These are phyloP conservation scores for Talaromyces sp. DNA, from an alignment of 2,329 filamentous ascomycete genomes.

Conservation along the genomic window DNA sequence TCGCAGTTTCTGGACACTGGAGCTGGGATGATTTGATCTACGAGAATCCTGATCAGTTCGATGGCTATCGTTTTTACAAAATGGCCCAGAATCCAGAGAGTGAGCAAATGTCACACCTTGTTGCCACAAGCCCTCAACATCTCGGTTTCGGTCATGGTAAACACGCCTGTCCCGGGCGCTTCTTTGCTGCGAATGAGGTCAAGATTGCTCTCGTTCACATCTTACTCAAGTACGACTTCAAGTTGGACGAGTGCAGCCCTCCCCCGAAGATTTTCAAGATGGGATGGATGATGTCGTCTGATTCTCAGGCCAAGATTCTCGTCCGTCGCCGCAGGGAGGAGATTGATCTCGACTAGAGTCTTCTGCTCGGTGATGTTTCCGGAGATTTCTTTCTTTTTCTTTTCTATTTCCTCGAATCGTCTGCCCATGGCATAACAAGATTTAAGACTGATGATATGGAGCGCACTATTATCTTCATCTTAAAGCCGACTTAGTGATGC, in stretches of 20 bases:
- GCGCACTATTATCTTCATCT: background rate
- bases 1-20: slow-evolving; percentile 25
- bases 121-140: slow-evolving; percentile 52
- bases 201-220: slow-evolving; percentile 30
- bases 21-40: slow-evolving; percentile 38
- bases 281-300: slow-evolving; percentile 4
- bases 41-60: slow-evolving; percentile 44
- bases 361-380: background rate
- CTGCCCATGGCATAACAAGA: too few species aligned
- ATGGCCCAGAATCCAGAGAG: slow-evolving; percentile 33
- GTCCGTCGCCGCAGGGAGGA: slow-evolving; percentile 16
- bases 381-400: background rate
- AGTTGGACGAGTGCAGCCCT: background rate
- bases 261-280: slow-evolving; percentile 1
- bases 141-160: slow-evolving; percentile 58
- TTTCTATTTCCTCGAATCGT: background rate
- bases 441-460: background rate
- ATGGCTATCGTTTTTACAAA: slow-evolving; percentile 51
- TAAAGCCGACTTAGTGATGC: background rate
- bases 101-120: slow-evolving; percentile 48
- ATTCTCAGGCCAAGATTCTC: slow-evolving; percentile 7
- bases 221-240: slow-evolving; percentile 30
- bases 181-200: slow-evolving; percentile 28
- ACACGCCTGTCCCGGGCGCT: slow-evolving; percentile 43
- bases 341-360: slow-evolving; percentile 4